Evolutionary conservation across 164 flowering plant species (phyloP).

Genomic region (Tetracentron sinense): DNA sequence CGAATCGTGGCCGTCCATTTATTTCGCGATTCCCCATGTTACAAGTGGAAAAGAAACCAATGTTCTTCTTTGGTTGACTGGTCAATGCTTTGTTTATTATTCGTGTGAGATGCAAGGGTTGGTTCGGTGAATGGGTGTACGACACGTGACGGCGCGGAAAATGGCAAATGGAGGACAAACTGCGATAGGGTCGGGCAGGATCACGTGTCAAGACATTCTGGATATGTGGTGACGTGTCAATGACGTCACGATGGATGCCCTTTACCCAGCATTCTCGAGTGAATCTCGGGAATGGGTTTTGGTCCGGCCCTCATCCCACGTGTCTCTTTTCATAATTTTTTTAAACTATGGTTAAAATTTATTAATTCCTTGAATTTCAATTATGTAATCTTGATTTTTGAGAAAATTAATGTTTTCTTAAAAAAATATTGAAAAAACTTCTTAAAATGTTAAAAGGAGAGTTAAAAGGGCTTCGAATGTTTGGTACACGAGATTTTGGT

Average conservation of each 20-base stretch:
- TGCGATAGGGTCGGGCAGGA: slow-evolving; percentile 19
- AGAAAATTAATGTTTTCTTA: no score
- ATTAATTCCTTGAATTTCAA: no score
- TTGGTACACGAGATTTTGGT: no score
- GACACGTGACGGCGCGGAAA: slow-evolving; percentile 18
- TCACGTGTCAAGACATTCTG: slow-evolving; percentile 31
- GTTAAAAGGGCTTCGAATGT: no score
- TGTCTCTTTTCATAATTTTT: no score
- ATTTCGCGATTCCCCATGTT: not conserved
- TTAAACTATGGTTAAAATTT: no score
- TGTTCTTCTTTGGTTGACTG: slow-evolving; percentile 9
- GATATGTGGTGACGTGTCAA: slow-evolving; percentile 12
- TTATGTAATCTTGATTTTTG: no score
- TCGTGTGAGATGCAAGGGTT: not conserved
- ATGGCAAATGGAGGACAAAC: slow-evolving; percentile 7
- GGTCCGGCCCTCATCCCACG: no score
- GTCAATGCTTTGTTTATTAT: slow-evolving; percentile 13
- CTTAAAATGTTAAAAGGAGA: no score
- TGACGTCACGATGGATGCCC: slow-evolving; percentile 18
- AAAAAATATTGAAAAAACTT: no score
- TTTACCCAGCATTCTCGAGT: slow-evolving; percentile 18
- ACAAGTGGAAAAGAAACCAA: no score
- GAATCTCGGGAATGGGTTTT: no score
- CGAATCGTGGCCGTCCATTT: not conserved
- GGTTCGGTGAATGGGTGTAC: not conserved